phyloP scores from a whole-genome alignment of 1,284 basidiomycete species.

The Coniferiporia weirii region DNA sequence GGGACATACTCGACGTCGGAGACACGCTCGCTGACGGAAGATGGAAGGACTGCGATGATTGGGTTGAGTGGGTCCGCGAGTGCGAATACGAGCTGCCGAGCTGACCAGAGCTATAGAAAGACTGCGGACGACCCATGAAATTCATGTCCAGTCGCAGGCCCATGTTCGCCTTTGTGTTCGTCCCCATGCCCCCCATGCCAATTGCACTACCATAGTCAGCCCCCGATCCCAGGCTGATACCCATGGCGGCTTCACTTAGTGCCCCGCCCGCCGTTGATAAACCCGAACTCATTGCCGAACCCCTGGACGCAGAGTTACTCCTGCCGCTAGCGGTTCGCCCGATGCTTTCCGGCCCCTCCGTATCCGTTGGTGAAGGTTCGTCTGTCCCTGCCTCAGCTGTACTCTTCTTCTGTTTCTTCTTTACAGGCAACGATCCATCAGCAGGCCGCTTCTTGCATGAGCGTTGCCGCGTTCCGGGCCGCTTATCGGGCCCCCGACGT shows the following conservation, averaged over 20 bases:
- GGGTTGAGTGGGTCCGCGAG: conserved; percentile 15
- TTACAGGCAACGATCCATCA: conserved; percentile 48
- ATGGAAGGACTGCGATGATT: conserved; percentile 14
- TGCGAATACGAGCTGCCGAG: conserved; percentile 15
- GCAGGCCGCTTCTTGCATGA: conserved; percentile 72
- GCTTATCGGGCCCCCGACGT: conserved; percentile 76
- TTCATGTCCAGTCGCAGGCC: conserved; percentile 18
- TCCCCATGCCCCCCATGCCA: background rate
- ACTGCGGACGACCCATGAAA: conserved; percentile 14
- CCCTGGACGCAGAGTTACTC: background rate
- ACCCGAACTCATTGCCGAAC: background rate
- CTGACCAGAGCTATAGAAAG: conserved; percentile 13
- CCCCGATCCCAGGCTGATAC: background rate
- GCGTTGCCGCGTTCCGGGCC: conserved; percentile 72
- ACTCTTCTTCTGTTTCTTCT: conserved; percentile 50
- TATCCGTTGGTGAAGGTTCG: background rate
- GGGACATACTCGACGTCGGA: conserved; percentile 9
- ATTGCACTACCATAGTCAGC: background rate
- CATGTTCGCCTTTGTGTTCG: conserved; percentile 4
- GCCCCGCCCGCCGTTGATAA: background rate
- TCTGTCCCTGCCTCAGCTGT: conserved; percentile 20
- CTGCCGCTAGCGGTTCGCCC: background rate
- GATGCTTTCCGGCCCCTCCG: background rate
- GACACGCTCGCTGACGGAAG: conserved; percentile 2
- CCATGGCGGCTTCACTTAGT: background rate